Conservation (phyloP, 106 monocot genomes). For the Alisma plantagoaquatica region DNA sequence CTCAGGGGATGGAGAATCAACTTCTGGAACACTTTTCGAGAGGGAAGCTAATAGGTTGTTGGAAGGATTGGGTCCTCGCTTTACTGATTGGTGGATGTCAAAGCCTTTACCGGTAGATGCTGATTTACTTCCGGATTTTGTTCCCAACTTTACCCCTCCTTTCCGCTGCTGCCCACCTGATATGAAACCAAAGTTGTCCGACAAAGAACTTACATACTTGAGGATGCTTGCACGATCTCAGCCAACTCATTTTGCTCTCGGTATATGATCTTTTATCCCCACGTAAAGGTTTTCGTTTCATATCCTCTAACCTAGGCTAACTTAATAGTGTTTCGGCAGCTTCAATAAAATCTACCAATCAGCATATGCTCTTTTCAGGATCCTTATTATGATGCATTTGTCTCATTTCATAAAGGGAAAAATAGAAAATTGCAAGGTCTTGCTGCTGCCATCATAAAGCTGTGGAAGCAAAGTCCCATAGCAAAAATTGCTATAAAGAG, state of each 20-base stretch:
- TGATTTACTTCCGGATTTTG: slow-evolving; percentile 78
- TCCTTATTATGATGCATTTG: slow-evolving; percentile 4
- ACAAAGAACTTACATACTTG: slow-evolving; percentile 67
- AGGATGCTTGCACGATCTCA: slow-evolving; percentile 64
- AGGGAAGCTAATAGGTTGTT: slow-evolving; percentile 74
- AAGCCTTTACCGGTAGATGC: slow-evolving; percentile 93
- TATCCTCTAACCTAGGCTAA: too few relatives aligned
- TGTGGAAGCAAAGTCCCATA: slow-evolving; percentile 84
- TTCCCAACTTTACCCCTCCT: slow-evolving; percentile 57
- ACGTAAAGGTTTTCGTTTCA: too few relatives aligned
- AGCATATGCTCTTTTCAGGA: slow-evolving; percentile 6
- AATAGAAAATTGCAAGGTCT: slow-evolving; percentile 72
- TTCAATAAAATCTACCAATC: slow-evolving; percentile 6
- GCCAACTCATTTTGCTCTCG: slow-evolving; percentile 93
- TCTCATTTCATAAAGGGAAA: slow-evolving; percentile 48
- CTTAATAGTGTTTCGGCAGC: too few relatives aligned
- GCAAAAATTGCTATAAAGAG: slow-evolving; percentile 89
- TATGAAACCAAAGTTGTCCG: slow-evolving; percentile 27
- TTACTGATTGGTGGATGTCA: slow-evolving; percentile 88
- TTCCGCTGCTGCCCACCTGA: slow-evolving; percentile 50
- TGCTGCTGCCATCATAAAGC: slow-evolving; percentile 82
- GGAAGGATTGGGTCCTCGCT: slow-evolving; percentile 82
- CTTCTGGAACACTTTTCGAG: slow-evolving; percentile 54
- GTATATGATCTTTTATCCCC: slow-evolving; percentile 30
- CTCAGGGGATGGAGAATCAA: slow-evolving; percentile 3